Percentiles rank a stretch among this genome's conserved stretches.
Evolutionary conservation across 176 grass and related monocot genomes (phyloP).

Genomic region (Aegilops bicornis): DNA sequence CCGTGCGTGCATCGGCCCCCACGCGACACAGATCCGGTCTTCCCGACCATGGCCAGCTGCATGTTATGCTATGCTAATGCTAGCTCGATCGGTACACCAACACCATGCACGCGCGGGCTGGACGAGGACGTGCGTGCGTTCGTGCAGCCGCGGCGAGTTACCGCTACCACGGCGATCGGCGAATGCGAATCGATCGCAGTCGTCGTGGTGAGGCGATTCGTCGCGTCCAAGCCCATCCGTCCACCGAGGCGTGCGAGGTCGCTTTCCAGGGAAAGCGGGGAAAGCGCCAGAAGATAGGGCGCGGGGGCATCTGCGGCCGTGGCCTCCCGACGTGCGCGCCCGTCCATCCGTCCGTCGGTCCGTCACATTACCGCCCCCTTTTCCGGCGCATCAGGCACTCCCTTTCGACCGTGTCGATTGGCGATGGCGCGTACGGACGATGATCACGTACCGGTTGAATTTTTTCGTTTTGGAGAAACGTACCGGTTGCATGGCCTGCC

Average conservation of each 20-base stretch:
- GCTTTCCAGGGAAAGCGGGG: background rate
- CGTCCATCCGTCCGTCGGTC: background rate
- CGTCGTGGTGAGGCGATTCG: background rate
- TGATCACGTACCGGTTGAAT: too few species aligned
- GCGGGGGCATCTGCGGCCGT: slow-evolving; percentile 12
- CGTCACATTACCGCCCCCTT: background rate
- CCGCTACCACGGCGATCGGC: too few species aligned
- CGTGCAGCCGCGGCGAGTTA: background rate
- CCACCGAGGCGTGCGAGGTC: background rate
- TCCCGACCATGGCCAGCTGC: background rate
- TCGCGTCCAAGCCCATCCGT: background rate
- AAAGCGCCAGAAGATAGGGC: background rate
- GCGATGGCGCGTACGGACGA: too few species aligned
- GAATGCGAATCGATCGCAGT: background rate
- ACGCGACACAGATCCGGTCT: background rate
- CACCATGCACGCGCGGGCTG: background rate
- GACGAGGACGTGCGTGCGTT: background rate
- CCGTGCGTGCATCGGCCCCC: background rate
- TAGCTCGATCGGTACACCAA: background rate
- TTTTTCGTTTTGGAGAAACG: too few species aligned
- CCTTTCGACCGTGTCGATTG: too few species aligned
- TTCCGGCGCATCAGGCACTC: background rate
- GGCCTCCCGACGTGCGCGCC: slow-evolving; percentile 34
- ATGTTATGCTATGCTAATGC: too few species aligned
- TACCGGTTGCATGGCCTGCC: too few species aligned